A percentile compares a stretch with the other conserved stretches of the same genome.
Conservation (phyloP, 345 rosid genomes). For the Brassica incana region DNA sequence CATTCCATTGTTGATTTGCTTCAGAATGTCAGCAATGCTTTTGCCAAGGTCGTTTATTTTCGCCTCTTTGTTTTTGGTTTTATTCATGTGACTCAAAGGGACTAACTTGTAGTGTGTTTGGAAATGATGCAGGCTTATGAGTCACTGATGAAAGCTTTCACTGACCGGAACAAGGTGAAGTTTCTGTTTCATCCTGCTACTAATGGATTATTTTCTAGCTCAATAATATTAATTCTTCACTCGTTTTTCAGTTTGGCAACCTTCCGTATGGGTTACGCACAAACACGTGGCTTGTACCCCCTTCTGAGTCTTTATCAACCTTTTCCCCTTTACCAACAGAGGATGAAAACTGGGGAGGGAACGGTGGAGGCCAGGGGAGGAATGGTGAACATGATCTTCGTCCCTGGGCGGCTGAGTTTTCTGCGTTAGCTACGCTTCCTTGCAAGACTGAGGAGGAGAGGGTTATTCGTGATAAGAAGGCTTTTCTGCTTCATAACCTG, state of each 20-base stretch:
- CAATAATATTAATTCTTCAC: background rate
- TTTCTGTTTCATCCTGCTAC: background rate
- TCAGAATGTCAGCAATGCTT: constrained; percentile 75
- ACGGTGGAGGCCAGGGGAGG: constrained; percentile 86
- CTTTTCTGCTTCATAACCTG: constrained; percentile 78
- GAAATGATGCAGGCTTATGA: constrained; percentile 70
- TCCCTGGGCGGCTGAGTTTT: constrained; percentile 84
- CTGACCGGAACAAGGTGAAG: constrained; percentile 83
- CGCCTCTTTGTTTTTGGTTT: background rate
- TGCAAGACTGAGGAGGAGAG: constrained; percentile 95
- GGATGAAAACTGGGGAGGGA: constrained; percentile 88
- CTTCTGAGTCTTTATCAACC: constrained; percentile 56
- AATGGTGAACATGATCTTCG: constrained; percentile 60
- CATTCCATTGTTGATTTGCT: constrained; percentile 81
- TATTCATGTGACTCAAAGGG: background rate
- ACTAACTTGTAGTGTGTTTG: background rate
- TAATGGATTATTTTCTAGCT: background rate
- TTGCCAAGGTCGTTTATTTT: constrained; percentile 56
- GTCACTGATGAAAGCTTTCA: constrained; percentile 82
- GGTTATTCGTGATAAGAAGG: constrained; percentile 79
- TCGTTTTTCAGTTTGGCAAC: constrained; percentile 73
- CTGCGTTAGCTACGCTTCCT: constrained; percentile 74
- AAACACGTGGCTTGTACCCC: constrained; percentile 90
- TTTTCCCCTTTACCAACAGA: constrained; percentile 73
- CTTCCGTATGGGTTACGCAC: constrained; percentile 91